Conservation (phyloP, 2,329 filamentous ascomycete genomes). For the Phialocephala subalpina region DNA sequence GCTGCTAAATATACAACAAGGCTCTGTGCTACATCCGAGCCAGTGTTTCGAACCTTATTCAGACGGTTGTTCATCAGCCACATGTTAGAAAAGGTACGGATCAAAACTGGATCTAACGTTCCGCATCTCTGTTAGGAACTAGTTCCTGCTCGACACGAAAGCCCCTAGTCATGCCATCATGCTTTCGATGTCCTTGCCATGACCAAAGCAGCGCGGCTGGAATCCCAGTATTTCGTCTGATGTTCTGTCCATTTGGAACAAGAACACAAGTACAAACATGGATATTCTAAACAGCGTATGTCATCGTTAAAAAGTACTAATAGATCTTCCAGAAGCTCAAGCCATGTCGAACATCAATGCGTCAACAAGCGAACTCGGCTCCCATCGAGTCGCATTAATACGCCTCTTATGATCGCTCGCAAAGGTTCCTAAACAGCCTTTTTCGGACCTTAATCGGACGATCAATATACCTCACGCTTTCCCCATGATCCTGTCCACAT, state of each 20-base stretch:
- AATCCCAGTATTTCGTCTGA: background rate
- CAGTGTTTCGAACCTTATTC: conserved; percentile 10
- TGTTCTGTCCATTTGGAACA: background rate
- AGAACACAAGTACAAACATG: background rate
- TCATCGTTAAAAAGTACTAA: background rate
- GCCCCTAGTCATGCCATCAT: background rate
- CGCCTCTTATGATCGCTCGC: background rate
- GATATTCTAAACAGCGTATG: background rate
- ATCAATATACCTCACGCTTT: background rate
- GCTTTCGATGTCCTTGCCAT: background rate
- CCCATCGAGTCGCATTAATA: background rate
- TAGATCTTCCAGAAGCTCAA: background rate
- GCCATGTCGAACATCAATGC: background rate
- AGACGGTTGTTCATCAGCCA: conserved; percentile 5
- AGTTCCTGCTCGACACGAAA: background rate
- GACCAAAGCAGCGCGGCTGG: background rate
- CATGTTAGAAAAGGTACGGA: background rate
- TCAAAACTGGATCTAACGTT: background rate
- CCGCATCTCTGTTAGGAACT: background rate
- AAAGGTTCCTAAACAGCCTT: conserved; percentile 4
- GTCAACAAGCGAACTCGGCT: background rate
- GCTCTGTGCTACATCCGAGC: conserved; percentile 5
- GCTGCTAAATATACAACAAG: background rate
- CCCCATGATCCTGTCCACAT: background rate
- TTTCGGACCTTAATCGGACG: conserved; percentile 5